A percentile compares a stretch with the other conserved stretches of the same genome.
Evolutionary conservation across 805 yeast species (phyloP).

Genomic region (Candida orba): DNA sequence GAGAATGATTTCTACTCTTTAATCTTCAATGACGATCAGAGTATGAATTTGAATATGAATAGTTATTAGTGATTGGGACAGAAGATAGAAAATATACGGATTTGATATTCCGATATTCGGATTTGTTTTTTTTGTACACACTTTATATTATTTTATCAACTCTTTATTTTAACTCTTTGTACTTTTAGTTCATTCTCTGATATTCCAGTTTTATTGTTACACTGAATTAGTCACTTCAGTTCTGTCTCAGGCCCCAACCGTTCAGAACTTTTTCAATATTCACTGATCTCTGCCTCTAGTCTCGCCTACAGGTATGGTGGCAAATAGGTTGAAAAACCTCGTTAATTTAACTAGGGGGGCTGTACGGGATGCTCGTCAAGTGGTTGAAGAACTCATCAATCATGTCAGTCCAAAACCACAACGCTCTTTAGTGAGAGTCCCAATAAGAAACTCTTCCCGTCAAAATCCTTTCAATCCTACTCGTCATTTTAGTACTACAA

Average conservation of each 20-base stretch:
- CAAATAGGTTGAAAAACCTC: slow-evolving; percentile 34
- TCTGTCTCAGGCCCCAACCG: no score
- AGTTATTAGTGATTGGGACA: background rate
- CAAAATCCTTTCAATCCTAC: slow-evolving; percentile 11
- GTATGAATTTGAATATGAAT: background rate
- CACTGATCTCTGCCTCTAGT: background rate
- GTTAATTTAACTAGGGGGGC: slow-evolving; percentile 39
- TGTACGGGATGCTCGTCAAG: slow-evolving; percentile 39
- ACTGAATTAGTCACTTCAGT: background rate
- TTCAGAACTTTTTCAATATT: no score
- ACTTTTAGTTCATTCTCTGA: no score
- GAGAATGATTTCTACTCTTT: slow-evolving; percentile 35
- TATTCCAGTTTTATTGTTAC: background rate
- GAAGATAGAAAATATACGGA: background rate
- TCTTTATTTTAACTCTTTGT: no score
- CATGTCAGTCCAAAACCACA: slow-evolving; percentile 27
- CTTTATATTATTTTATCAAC: no score
- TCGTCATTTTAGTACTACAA: slow-evolving; percentile 19
- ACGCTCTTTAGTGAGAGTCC: slow-evolving; percentile 31
- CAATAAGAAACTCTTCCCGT: slow-evolving; percentile 25
- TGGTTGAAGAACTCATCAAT: slow-evolving; percentile 38
- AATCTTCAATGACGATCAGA: slow-evolving; percentile 37
- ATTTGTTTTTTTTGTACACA: no score
- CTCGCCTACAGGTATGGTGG: slow-evolving; percentile 22
- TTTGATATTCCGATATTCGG: no score